Conservation (phyloP, 1,284 basidiomycete species). For the Irpex rosettiformis region DNA sequence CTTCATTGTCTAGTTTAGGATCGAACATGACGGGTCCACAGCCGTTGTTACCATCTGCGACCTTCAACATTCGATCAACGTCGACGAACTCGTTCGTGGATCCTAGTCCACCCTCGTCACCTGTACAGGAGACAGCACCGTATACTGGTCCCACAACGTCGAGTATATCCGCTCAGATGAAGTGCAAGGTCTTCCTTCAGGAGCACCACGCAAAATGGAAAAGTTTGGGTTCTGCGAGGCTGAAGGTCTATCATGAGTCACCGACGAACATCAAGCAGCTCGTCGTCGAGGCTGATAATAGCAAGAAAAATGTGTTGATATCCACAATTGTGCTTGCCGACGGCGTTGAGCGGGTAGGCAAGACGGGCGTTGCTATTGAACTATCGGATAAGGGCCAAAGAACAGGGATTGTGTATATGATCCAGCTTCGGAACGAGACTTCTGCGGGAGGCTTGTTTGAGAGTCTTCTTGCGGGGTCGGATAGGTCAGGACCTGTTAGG, state of each 20-base stretch:
- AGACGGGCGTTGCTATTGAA: slow-evolving; percentile 96
- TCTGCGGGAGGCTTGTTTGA: slow-evolving; percentile 85
- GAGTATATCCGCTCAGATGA: slow-evolving; percentile 88
- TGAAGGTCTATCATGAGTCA: slow-evolving; percentile 83
- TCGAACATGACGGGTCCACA: slow-evolving; percentile 43
- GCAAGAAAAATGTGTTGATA: slow-evolving; percentile 76
- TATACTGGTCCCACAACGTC: slow-evolving; percentile 69
- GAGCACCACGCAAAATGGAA: slow-evolving; percentile 98
- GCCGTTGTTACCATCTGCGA: slow-evolving; percentile 58
- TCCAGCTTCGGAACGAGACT: slow-evolving; percentile 88
- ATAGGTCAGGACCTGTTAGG: slow-evolving; percentile 30
- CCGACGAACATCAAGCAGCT: slow-evolving; percentile 93
- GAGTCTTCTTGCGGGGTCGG: slow-evolving; percentile 84
- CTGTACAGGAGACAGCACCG: slow-evolving; percentile 51
- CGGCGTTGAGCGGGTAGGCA: slow-evolving; percentile 96
- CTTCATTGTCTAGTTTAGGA: slow-evolving; percentile 26
- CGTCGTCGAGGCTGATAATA: slow-evolving; percentile 89
- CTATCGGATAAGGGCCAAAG: slow-evolving; percentile 85
- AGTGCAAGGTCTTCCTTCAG: slow-evolving; percentile 97
- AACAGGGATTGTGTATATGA: slow-evolving; percentile 98
- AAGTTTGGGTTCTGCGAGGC: slow-evolving; percentile 82
- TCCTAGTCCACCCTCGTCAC: slow-evolving; percentile 76
- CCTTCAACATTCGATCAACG: slow-evolving; percentile 49
- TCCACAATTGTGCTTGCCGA: slow-evolving; percentile 95
- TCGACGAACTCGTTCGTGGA: slow-evolving; percentile 56